Conservation (phyloP, 2,329 filamentous ascomycete species). For the Aaosphaeria pasadenensis region DNA sequence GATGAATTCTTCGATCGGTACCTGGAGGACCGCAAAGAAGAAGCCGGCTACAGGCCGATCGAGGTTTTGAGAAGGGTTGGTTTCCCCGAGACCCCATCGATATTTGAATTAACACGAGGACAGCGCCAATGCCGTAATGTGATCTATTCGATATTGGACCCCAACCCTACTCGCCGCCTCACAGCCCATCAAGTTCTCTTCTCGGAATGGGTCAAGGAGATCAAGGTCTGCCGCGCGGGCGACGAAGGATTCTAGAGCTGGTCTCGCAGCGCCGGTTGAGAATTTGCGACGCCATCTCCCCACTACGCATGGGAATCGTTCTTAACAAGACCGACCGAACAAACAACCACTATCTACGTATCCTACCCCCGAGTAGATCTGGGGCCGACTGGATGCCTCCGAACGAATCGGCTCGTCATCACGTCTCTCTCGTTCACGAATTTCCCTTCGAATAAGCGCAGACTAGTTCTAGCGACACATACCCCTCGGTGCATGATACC, state of each 20-base stretch:
- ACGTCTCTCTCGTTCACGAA: constrained; percentile 5
- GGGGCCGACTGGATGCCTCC: too few relatives aligned
- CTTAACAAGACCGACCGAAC: too few relatives aligned
- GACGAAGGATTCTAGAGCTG: constrained; percentile 78
- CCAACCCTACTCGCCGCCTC: constrained; percentile 86
- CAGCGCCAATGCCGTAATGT: constrained; percentile 97
- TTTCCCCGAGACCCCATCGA: constrained; percentile 12
- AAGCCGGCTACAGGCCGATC: constrained; percentile 94
- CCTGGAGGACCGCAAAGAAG: constrained; percentile 85
- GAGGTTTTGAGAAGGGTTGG: constrained; percentile 92
- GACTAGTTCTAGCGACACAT: constrained; percentile 32
- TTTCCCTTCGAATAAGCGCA: constrained; percentile 23
- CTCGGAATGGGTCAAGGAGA: constrained; percentile 97
- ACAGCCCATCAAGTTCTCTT: constrained; percentile 95
- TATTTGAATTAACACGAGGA: constrained; percentile 15
- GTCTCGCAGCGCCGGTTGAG: constrained; percentile 1
- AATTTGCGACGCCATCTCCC: constrained; percentile 1
- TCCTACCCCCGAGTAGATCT: background rate
- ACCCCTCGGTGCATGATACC: constrained; percentile 32
- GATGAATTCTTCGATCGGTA: constrained; percentile 97
- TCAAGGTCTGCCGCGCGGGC: constrained; percentile 93
- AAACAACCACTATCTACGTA: background rate
- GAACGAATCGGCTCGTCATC: too few relatives aligned
- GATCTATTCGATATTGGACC: constrained; percentile 97
- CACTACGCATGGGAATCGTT: too few relatives aligned